Base-by-base conservation (phyloP, 1,284 basidiomycete genomes). In the Irpex rosettiformis region DNA sequence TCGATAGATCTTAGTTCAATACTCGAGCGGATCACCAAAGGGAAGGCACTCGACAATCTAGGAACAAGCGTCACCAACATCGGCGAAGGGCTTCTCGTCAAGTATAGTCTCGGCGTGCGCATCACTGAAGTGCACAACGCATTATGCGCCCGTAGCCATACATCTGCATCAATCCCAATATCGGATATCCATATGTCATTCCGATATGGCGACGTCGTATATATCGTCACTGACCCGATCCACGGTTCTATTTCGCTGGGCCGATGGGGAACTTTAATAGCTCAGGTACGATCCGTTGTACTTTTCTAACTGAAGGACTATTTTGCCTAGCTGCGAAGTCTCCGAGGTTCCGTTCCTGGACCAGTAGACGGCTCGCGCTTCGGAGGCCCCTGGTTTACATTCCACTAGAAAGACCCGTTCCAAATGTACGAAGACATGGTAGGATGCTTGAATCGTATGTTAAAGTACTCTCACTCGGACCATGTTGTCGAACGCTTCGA, bases 91-190 rank as follows among this genome's bases (percentile, higher is more conserved):
- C 52, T 54, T 22, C 22, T 54, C 7, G 52, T 54, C n/a, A 54
- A 54, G 25, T 37, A 37, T 24, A 22, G 52, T 5, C 5, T 29
- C 8, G 21, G 21, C 30, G 37, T 42, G 11, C 28, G 52, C 30
- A 54, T 54, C 28, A 42, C 29, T 16, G 52, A 54, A 25, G 52
- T 54, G 29, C 52, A 42, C 30, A 42, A 42, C 52, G 29, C 52
- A 4, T 16, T 54, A 11, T 54, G 21, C 37, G 52, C 30, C 6
- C 52, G 27, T 29, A 25, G n/a, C 22, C 52, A 37, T 21, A 33
- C 52, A 16, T 25, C 52, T 11, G 18, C 52, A 16, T 25, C 52
- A 10, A 54, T 54, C 27, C 28, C 30, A 13, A 54, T 40, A 8
- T 29, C 52, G 3, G 21, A 30, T 3, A 37, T 54, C 22, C 52